Base-by-base conservation (phyloP, 2,329 filamentous ascomycete species). In the Coniochaeta sp. region DNA sequence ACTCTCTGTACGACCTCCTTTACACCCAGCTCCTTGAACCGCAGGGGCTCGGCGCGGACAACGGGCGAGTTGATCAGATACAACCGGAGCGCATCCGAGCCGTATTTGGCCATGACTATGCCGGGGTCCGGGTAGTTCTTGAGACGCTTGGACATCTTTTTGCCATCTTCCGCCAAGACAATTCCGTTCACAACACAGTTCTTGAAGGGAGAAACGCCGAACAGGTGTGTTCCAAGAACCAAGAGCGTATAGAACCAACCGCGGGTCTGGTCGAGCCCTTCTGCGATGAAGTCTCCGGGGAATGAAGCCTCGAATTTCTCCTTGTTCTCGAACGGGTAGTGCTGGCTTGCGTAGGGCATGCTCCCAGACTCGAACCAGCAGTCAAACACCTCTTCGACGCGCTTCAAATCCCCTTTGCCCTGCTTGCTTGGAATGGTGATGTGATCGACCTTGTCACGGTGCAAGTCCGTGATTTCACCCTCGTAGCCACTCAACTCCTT, bases 151-250 rank as follows among this genome's bases (percentile, higher is more conserved):
- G 92, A 96, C 93, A 98, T 98, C 81, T 98, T 98, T 81, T 96
- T 97, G 60, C 93, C 93, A 69, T 96, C 91, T 72, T 96, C 92
- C 0, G 93, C 93, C 44, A 97, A 82, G 5, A 97, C 92, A 64
- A 96, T 95, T 57, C 93, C 93, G 70, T 96, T 97, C 63, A 96
- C 92, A n/a, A 97, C 90, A 68, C 91, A 96, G 72, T 96, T 97
- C 76, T 95, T 88, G 81, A 96, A 97, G 0, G 93, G 92, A 1
- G 92, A 85, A 38, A 86, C 83, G 50, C 89, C 89, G 68, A 95
- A 96, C 4, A 97, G 81, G 71, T 96, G 90, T 8, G 90, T 95
- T 36, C 93, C 93, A 56, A 98, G 79, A 11, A 97, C 91, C 22
- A 91, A 86, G 63, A 97, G 77, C 1, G 93, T 97, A 73, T 98